These are phyloP conservation scores for Luzula sylvatica DNA, from an alignment of 176 grass and related monocot genomes.

Conservation along the genomic window DNA sequence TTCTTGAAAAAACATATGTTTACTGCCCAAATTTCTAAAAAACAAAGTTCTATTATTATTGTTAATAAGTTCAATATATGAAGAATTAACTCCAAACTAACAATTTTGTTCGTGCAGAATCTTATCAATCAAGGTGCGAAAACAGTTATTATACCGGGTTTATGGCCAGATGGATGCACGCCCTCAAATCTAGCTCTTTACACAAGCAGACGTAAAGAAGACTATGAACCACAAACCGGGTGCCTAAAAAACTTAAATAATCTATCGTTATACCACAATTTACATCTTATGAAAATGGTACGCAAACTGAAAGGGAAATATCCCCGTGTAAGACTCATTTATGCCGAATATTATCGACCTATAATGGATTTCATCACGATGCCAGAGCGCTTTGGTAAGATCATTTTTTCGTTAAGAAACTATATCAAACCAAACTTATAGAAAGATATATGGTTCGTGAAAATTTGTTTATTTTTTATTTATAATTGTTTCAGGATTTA, in stretches of 20 bases:
- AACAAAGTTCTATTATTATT: too few species aligned
- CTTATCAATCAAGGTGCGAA: slow-evolving; percentile 22
- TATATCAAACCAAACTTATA: too few species aligned
- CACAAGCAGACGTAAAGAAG: neutral
- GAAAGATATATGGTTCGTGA: too few species aligned
- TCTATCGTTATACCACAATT: slow-evolving; percentile 36
- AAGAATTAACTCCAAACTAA: too few species aligned
- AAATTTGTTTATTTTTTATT: too few species aligned
- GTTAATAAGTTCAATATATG: too few species aligned
- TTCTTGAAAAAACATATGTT: too few species aligned
- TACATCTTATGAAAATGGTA: slow-evolving; percentile 11
- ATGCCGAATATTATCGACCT: slow-evolving; percentile 28
- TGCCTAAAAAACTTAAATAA: slow-evolving; percentile 36
- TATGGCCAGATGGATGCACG: slow-evolving; percentile 31
- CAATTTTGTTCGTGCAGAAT: neutral
- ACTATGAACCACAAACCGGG: slow-evolving; percentile 23
- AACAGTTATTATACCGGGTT: slow-evolving; percentile 21
- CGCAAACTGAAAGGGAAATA: slow-evolving; percentile 15
- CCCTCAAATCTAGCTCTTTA: slow-evolving; percentile 12
- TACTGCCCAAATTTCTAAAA: too few species aligned
- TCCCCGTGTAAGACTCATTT: slow-evolving; percentile 17
- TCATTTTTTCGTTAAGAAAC: too few species aligned
- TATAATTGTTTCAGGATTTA: slow-evolving; percentile 32
- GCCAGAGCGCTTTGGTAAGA: slow-evolving; percentile 32
- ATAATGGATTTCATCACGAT: slow-evolving; percentile 33